These are phyloP conservation scores for Lecanosticta acicola DNA, from an alignment of 2,329 filamentous ascomycete genomes.

Conservation along the genomic window DNA sequence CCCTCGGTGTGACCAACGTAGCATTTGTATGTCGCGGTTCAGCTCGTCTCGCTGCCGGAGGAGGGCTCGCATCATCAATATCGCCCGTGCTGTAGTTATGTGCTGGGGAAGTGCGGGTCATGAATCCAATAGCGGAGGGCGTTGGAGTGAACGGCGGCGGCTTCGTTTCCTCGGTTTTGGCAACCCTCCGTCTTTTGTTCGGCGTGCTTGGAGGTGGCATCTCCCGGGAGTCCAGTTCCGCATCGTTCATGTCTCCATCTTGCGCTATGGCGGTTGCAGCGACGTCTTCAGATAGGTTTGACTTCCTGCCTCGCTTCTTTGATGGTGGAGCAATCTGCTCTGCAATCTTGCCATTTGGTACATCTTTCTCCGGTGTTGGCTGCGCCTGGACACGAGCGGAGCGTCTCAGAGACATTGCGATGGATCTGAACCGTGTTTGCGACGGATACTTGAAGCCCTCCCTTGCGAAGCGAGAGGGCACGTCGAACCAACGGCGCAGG, in stretches of 20 bases:
- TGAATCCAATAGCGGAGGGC: constrained; percentile 45
- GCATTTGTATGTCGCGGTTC: constrained; percentile 63
- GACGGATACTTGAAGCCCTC: too few species aligned
- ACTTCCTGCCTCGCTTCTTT: constrained; percentile 24
- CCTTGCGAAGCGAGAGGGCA: too few species aligned
- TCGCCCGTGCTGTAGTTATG: constrained; percentile 38
- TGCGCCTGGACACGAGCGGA: constrained; percentile 43
- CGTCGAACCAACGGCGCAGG: too few species aligned
- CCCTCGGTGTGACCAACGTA: constrained; percentile 64
- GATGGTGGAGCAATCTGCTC: constrained; percentile 10
- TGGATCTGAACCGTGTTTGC: too few species aligned
- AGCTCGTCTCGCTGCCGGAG: constrained; percentile 48
- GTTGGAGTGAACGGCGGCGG: constrained; percentile 44
- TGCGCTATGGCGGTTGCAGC: constrained; percentile 11
- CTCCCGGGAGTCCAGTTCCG: constrained; percentile 9
- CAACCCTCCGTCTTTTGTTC: constrained; percentile 27
- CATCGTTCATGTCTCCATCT: constrained; percentile 8
- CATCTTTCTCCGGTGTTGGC: constrained; percentile 1
- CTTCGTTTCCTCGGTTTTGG: constrained; percentile 20
- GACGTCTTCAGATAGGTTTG: constrained; percentile 16
- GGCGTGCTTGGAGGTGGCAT: constrained; percentile 29
- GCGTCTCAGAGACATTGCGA: constrained; percentile 48
- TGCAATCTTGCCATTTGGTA: constrained; percentile 4
- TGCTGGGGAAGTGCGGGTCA: constrained; percentile 34
- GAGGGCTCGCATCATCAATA: constrained; percentile 33